phyloP scores from a whole-genome alignment of 495 filamentous ascomycete genomes.

The Pseudevernia furfuracea region DNA sequence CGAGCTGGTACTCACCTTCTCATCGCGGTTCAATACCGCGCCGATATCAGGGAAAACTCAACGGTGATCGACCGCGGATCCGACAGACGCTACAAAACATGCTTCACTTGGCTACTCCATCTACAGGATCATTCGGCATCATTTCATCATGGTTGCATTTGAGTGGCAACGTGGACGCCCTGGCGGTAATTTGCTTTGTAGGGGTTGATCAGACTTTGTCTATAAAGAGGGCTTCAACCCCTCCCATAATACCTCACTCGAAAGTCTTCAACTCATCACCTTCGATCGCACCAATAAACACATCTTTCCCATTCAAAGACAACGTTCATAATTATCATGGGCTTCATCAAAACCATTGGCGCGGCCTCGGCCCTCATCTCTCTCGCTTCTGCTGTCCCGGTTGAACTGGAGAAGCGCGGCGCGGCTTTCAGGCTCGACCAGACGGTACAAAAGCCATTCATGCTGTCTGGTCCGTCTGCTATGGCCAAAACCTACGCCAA shows the following conservation, averaged over 20 bases:
- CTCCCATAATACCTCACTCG: neutral
- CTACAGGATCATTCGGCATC: constrained; percentile 9
- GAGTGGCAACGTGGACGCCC: constrained; percentile 1
- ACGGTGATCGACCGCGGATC: neutral
- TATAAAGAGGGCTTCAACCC: constrained; percentile 10
- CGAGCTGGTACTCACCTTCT: constrained; percentile 12
- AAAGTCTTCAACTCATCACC: neutral
- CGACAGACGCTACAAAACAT: neutral
- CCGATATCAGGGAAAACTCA: neutral
- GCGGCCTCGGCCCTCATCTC: constrained; percentile 18
- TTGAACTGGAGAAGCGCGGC: constrained; percentile 19
- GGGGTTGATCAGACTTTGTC: neutral
- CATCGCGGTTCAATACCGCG: constrained; percentile 13
- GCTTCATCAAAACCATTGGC: constrained; percentile 10
- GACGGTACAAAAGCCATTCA: constrained; percentile 29
- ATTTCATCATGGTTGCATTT: constrained; percentile 5
- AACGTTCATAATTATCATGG: neutral
- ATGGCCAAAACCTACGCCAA: constrained; percentile 39
- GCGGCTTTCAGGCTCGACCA: constrained; percentile 39
- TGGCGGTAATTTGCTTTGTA: neutral
- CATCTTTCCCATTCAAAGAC: neutral
- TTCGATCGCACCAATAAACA: neutral
- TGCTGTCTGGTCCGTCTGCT: constrained; percentile 37
- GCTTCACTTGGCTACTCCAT: constrained; percentile 8
- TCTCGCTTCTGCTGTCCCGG: constrained; percentile 16